phyloP scores from a whole-genome alignment of 192 early-diverging fungal species.

The Bifiguratus adelaidae region DNA sequence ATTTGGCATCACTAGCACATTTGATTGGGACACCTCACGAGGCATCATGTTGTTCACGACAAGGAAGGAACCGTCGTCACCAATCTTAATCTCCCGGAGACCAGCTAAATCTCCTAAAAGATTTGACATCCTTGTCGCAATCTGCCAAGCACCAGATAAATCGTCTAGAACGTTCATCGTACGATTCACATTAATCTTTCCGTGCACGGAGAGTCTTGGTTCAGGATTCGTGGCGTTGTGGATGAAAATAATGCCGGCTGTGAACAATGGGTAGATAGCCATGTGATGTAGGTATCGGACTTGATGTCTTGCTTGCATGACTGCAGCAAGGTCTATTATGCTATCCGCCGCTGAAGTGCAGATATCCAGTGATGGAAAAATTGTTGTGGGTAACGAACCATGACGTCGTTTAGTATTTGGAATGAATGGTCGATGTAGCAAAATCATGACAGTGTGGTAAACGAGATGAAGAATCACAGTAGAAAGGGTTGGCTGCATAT shows the following conservation, averaged over 20 bases:
- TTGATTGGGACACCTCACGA: no score
- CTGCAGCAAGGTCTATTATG: slow-evolving; percentile 14
- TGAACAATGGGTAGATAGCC: slow-evolving; percentile 16
- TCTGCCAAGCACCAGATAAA: neutral
- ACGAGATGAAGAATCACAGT: slow-evolving; percentile 26
- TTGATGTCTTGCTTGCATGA: slow-evolving; percentile 11
- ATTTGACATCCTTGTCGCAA: neutral
- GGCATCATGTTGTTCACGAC: no score
- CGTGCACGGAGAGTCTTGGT: neutral
- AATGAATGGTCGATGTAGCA: slow-evolving; percentile 46
- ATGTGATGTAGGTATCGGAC: slow-evolving; percentile 8
- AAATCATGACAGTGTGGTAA: slow-evolving; percentile 36
- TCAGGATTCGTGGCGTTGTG: neutral
- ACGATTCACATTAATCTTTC: neutral
- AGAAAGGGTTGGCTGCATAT: slow-evolving; percentile 5
- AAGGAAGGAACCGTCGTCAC: no score
- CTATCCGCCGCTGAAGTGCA: slow-evolving; percentile 12
- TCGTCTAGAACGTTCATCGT: neutral
- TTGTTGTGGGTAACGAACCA: slow-evolving; percentile 10
- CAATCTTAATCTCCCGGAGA: neutral
- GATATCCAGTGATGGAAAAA: slow-evolving; percentile 16
- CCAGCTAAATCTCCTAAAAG: neutral
- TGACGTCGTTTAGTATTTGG: slow-evolving; percentile 13
- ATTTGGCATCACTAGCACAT: no score
- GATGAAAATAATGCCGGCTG: slow-evolving; percentile 24